Base-by-base conservation (phyloP, 208 protist genomes). In the Angomonas deanei region DNA sequence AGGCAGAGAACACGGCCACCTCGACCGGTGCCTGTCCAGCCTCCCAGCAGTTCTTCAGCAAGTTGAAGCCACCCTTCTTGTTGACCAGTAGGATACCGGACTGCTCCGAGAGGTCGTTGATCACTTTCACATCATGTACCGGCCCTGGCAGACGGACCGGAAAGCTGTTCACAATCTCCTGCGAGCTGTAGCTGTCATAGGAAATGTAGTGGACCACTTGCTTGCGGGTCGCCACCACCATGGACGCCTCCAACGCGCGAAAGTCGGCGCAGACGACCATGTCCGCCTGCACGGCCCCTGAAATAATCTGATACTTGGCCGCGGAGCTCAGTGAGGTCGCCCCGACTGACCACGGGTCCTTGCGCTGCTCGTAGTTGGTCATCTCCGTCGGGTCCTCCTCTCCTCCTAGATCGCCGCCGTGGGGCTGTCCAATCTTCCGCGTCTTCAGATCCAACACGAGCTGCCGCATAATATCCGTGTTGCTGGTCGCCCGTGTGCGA, bases 31-130 rank as follows among this genome's bases (percentile, higher is more conserved):
- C 36, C 21, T 69, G 67, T 47, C 83, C 72, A 13, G 66, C 64
- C 38, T 75, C 70, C 82, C 77, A 86, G 61, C 78, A 88, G 49
- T 70, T 71, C 73, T 82, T 87, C 54, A 94, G 61, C 19, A 93
- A 69, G 53, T 69, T 86, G 64, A 92, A 93, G 46, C 77, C 77
- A 19, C 89, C 89, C 0, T 71, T 74, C 56, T 86, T 86, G 61
- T 82, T 80, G n/a, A 93, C 76, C 31, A 93, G 48, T 36, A 95
- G 72, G 30, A 95, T 64, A 4, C 89, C 86, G 13, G 83, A 81
- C 56, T 93, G 80, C 72, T 91, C 84, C 8, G 89, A 88, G 17
- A 92, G 70, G 61, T 95, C 89, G 64, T 95, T 95, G 61, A 95
- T 82, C 1, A 95, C 70, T 39, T 75, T 64, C 15, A 91, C 52